A percentile compares a stretch with the other conserved stretches of the same genome.
phyloP scores from a whole-genome alignment of 2,329 filamentous ascomycete species.

The Phaeosphaeriaceae sp. region DNA sequence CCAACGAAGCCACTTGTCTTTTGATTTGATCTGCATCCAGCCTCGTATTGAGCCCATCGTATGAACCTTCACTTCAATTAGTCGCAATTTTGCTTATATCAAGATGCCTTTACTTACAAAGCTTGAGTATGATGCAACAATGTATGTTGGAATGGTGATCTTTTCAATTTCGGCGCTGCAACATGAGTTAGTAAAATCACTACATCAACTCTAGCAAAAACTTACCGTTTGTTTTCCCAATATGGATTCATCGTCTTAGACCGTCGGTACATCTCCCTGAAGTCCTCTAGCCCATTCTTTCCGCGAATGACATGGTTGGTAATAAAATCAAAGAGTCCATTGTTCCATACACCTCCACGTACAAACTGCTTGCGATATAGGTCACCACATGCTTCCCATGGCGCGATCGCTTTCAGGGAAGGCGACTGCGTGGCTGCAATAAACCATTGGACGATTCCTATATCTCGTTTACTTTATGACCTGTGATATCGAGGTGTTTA shows the following conservation, averaged over 20 bases:
- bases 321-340: conserved; percentile 11
- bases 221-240: conserved; percentile 20
- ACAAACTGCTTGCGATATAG: conserved; percentile 18
- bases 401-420: conserved; percentile 52
- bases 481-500: not conserved
- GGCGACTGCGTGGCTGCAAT: conserved; percentile 52
- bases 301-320: conserved; percentile 29
- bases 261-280: conserved; percentile 16
- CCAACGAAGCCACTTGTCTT: conserved; percentile 25
- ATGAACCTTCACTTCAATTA: conserved; percentile 7
- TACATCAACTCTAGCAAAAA: not conserved
- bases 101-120: not conserved
- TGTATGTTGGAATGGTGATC: conserved; percentile 21
- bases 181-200: not conserved
- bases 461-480: not conserved
- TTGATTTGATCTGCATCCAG: conserved; percentile 10
- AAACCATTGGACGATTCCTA: conserved; percentile 31
- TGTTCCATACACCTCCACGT: conserved; percentile 17
- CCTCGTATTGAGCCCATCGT: conserved; percentile 23
- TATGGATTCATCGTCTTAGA: conserved; percentile 15
- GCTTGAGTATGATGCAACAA: conserved; percentile 20
- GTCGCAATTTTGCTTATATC: not conserved
- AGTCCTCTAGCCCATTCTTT: conserved; percentile 11
- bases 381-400: conserved; percentile 53
- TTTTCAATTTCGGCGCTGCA: conserved; percentile 9